phyloP scores from a whole-genome alignment of 768 basidiomycete genomes.

The Boletus rubroflammeus region DNA sequence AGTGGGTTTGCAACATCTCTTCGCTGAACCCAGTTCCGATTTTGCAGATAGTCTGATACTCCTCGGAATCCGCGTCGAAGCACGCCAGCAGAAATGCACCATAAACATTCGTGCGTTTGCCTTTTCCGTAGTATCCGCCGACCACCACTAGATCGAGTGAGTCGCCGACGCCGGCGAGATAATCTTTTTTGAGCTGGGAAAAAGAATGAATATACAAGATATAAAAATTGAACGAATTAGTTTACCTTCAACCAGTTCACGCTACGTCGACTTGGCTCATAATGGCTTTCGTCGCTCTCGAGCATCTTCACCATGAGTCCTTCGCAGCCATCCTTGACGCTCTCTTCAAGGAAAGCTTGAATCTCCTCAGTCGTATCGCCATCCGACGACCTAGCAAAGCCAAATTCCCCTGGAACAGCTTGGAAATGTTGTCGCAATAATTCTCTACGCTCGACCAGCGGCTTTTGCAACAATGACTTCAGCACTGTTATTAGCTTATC shows the following conservation, averaged over 20 bases:
- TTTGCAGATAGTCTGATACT: constrained; percentile 97
- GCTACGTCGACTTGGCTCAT: constrained; percentile 92
- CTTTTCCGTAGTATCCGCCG: constrained; percentile 95
- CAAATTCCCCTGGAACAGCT: constrained; percentile 83
- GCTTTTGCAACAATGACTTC: constrained; percentile 78
- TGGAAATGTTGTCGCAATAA: constrained; percentile 79
- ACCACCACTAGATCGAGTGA: constrained; percentile 98
- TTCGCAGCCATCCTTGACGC: constrained; percentile 97
- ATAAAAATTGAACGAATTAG: not conserved
- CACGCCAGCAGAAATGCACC: constrained; percentile 98
- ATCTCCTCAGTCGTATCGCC: constrained; percentile 90
- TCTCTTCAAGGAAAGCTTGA: constrained; percentile 90
- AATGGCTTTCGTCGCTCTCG: constrained; percentile 85
- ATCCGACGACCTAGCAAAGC: constrained; percentile 90
- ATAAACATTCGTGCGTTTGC: constrained; percentile 95
- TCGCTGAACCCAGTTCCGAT: constrained; percentile 99
- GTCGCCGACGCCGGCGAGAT: constrained; percentile 93
- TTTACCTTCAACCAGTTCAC: constrained; percentile 97
- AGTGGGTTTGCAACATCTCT: constrained; percentile 77
- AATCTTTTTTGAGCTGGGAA: constrained; percentile 93
- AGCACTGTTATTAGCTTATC: not conserved
- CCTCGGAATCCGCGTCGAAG: constrained; percentile 91
- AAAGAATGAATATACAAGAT: constrained; percentile 1
- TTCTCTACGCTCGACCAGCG: constrained; percentile 71
- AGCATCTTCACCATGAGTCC: constrained; percentile 99